Base-by-base conservation (phyloP, 2,329 filamentous ascomycete genomes). In the Alternaria sp. region DNA sequence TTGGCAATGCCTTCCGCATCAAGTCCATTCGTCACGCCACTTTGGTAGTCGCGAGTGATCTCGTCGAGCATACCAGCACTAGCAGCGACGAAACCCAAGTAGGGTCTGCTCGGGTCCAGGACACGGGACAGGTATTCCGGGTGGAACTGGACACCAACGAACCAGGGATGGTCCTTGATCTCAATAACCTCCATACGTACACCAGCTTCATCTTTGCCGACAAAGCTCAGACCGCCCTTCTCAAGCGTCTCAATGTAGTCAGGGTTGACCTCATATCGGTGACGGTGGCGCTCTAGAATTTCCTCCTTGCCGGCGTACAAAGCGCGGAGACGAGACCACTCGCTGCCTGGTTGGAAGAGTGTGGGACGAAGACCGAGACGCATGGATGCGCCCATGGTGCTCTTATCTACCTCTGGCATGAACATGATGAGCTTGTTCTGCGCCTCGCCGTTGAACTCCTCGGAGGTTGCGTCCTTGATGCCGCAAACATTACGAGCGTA, bases 181-280 rank as follows among this genome's bases (percentile, higher is more conserved):
- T 97, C 93, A 36, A 96, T 82, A 54, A 93, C 87, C 82, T 96
- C 93, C 90, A 96, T 93, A 30, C 93, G 87, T 70, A 90, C 87
- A 47, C 91, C 92, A 64, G 86, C 89, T 61, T 91, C 89, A 74
- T 96, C 93, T 79, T 93, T 93, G 67, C 91, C 92, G 62, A 94
- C 86, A 75, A 96, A 94, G 45, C 85, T 83, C 30, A 97, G 83
- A 1, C 93, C 93, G 6, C 86, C 88, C 49, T 86, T 81, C 68
- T 92, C 86, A 4, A 97, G 84, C 30, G 82, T 81, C 5, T 90
- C 88, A 56, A 96, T 88, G 74, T 90, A 90, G 11, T 88, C 86
- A 0, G 93, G 93, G 81, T 97, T 97, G 68, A 97, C 92, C 82
- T 97, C 93, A 78, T 97, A 97, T 40, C 93, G 88, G 81, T 97